Evolutionary conservation across 2,329 filamentous ascomycete species (phyloP).

Genomic region (Colletotrichum lini): DNA sequence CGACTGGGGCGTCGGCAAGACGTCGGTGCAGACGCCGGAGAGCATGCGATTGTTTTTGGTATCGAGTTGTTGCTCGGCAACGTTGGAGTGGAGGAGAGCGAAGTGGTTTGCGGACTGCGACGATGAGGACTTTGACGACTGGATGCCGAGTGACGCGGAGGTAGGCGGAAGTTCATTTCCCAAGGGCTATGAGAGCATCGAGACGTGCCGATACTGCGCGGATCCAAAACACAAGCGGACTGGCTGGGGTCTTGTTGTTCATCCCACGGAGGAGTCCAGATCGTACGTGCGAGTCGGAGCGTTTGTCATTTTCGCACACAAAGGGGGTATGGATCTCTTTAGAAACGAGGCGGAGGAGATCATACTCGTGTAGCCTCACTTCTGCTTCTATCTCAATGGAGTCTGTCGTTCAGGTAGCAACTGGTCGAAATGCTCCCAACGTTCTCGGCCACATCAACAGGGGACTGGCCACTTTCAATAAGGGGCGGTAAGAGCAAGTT

Average conservation of each 20-base stretch:
- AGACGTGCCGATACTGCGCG: neutral
- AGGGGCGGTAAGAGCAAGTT: too few relatives aligned
- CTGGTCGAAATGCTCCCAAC: too few relatives aligned
- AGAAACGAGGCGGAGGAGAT: too few relatives aligned
- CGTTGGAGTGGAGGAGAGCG: too few relatives aligned
- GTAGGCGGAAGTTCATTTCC: neutral
- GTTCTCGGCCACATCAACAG: too few relatives aligned
- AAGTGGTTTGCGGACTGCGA: neutral
- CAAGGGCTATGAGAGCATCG: neutral
- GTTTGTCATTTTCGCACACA: neutral
- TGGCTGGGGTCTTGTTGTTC: neutral
- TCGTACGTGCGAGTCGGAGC: constrained; percentile 4
- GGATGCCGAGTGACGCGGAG: too few relatives aligned
- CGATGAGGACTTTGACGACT: neutral
- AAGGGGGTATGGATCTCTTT: too few relatives aligned
- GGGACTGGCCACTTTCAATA: too few relatives aligned
- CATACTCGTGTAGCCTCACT: too few relatives aligned
- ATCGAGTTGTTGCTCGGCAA: constrained; percentile 6
- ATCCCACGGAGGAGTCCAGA: neutral
- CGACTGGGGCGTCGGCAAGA: constrained; percentile 3
- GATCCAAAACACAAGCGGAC: neutral
- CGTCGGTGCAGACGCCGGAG: neutral
- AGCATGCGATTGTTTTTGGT: neutral
- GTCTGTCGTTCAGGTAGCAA: too few relatives aligned
- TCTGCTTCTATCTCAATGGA: too few relatives aligned